Conservation (phyloP, 2,329 filamentous ascomycete genomes). For the Epicoccum sorghinum region DNA sequence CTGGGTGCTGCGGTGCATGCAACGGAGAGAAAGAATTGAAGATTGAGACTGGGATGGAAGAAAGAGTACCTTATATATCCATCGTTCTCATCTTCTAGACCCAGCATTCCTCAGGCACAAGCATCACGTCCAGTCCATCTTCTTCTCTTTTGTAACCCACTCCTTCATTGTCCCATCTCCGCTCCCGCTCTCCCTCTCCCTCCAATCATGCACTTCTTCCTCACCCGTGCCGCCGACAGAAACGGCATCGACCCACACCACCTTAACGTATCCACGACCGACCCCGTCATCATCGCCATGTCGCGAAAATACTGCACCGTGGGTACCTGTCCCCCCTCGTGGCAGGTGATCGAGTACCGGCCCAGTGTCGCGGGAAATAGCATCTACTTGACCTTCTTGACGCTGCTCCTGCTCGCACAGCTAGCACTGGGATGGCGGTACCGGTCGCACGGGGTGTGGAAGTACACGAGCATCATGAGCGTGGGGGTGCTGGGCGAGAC, state of each 20-base stretch:
- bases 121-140: neutral
- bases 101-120: too few species aligned
- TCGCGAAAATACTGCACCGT: constrained; percentile 34
- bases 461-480: constrained; percentile 55
- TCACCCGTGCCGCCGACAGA: constrained; percentile 13
- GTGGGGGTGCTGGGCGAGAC: constrained; percentile 58
- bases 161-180: neutral
- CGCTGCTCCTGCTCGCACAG: constrained; percentile 54
- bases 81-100: too few species aligned
- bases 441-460: constrained; percentile 48
- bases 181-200: neutral
- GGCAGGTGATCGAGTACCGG: constrained; percentile 58
- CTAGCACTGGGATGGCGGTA: constrained; percentile 46
- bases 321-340: constrained; percentile 53
- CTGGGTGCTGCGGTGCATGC: too few species aligned
- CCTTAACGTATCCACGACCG: constrained; percentile 25
- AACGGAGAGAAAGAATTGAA: too few species aligned
- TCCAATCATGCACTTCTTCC: too few species aligned
- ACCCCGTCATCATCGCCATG: constrained; percentile 23
- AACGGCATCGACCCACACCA: constrained; percentile 32
- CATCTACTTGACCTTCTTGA: constrained; percentile 58
- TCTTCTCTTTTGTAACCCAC: neutral
- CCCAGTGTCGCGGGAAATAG: constrained; percentile 58
- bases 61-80: too few species aligned
- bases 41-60: too few species aligned